Base-by-base conservation (phyloP, 371 early-diverging fungal genomes). In the Actinomucor elegans region DNA sequence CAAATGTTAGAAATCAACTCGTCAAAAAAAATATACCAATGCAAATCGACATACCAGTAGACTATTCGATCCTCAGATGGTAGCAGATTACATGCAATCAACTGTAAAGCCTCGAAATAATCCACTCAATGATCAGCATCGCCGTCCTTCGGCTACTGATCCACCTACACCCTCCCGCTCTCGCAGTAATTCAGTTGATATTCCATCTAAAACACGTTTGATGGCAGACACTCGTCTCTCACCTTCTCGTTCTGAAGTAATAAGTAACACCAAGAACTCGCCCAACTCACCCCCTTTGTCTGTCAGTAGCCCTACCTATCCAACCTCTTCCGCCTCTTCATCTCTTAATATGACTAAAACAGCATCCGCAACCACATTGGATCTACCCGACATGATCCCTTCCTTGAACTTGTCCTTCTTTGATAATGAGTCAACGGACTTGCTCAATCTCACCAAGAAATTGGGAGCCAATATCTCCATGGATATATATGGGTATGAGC, bases 371-470 rank as follows among this genome's bases (percentile, higher is more conserved):
- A 41, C 46, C 11, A 29, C 43, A 4, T 28, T 47, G 1, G 27
- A n/a, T 26, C 18, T 34, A 34, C 18, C 44, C 21, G 56, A 54
- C 2, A 60, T 61, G 15, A 62, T 67, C 8, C 61, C 63, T 2
- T 48, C 66, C 1, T 50, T 74, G 4, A 73, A 73, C 35, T 60
- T 70, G 17, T 74, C 72, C 1, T 73, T 69, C 37, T 77, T 73
- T 47, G 78, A 77, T 20, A 69, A 73, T 40, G 78, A 77, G 24
- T 72, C 74, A 0, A 55, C 65, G 15, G 78, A 77, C 41, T 32
- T 77, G 8, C 24, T 61, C 23, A 70, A 77, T 41, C 52, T 77
- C 8, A 71, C 78, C 28, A 73, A 74, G 32, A 61, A 61, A 18
- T 45, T 77, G 17, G 71, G 74, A 17, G 67, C 69, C 26, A 71